Evolutionary conservation across 2,329 filamentous ascomycete species (phyloP), one percentile per base, ranked within the genome.

Genomic region (Sclerotinia spermophila): DNA sequence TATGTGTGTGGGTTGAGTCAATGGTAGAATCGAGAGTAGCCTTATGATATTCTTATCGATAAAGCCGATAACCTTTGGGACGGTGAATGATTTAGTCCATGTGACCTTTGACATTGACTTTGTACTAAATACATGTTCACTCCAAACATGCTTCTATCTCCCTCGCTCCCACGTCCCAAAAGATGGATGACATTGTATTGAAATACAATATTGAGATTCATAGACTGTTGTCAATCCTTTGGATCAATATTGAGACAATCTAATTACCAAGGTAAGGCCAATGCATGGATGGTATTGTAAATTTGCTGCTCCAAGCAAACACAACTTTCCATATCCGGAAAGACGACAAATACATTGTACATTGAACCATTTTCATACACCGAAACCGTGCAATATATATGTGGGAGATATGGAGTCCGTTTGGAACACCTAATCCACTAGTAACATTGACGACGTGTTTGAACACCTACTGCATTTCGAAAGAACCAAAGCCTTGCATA

Each of bases 1-100:
- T 53, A 40, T 38, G 42, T 51, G 51, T 62, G 67, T 51, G 56
- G 40, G 40, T 53, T 67, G 69, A 60, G 27, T 67, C n/a, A 45
- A 56, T 44, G 53, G 55, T 5, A 38, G 21, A 44, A 19, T 42
- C n/a, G 55, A 51, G n/a, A 42, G 65, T 45, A 60, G 66, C 51
- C 66, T 68, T 68, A 68, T 67, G 66, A 61, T 61, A 30, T 58
- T 68, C 66, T 68, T 68, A 68, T 68, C 66, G 66, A 68, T 68
- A 68, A 61, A 45, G 55, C 30, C 66, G 66, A 68, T 66, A 58
- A 35, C 61, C 48, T 35, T 44, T 15, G 48, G 38, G 33, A 70
- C 27, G 27, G 45, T 70, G 45, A 35, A 58, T 56, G 33, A 56
- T 58, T 59, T 58, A 17, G 38, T 48, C 58, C 60, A 33, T 42